Base-by-base conservation (phyloP, 257 asterid genomes). In the Scutellaria minor region DNA sequence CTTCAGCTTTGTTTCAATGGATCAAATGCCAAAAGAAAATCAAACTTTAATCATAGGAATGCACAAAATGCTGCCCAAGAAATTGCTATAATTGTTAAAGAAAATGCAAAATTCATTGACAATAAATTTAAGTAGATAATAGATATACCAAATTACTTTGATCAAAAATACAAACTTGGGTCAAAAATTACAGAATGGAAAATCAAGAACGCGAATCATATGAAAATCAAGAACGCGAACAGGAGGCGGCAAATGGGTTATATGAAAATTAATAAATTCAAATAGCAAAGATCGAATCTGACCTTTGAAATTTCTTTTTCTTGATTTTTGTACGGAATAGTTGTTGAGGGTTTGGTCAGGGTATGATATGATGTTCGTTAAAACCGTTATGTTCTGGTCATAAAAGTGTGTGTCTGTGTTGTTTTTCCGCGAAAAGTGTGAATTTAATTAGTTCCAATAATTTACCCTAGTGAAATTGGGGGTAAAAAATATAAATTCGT, bases 271-370 rank as follows among this genome's bases (percentile, higher is more conserved):
- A 6, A 37, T 58, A 12, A 37, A 24, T 57, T 51, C 8, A 47
- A 13, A 48, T 6, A 37, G 67, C 39, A 56, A 70, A 59, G 50
- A 58, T 67, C 47, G 40, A 20, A 59, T 39, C 58, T 40, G 6
- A 67, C 62, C 74, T 0, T 53, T 46, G 68, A 53, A 4, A 9
- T 8, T 31, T 20, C 12, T 35, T 46, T 7, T 37, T 74, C 58
- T 24, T 31, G 27, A 13, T 53, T 18, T 63, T 9, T 55, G 66
- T 11, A 6, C n/a, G 66, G 46, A 62, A 24, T 41, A 2, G 50
- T 52, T 63, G 47, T 52, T 53, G 72, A 64, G 54, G 27, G 66
- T 61, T 27, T 64, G 66, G 78, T 13, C 39, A 57, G n/a, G 42
- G 46, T 27, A 53, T 46, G 73, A 24, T 37, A 54, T 66, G 57